A percentile compares a stretch with the other conserved stretches of the same genome.
Evolutionary conservation across 345 rosid species (phyloP).

Genomic region (Hevea brasiliensis): DNA sequence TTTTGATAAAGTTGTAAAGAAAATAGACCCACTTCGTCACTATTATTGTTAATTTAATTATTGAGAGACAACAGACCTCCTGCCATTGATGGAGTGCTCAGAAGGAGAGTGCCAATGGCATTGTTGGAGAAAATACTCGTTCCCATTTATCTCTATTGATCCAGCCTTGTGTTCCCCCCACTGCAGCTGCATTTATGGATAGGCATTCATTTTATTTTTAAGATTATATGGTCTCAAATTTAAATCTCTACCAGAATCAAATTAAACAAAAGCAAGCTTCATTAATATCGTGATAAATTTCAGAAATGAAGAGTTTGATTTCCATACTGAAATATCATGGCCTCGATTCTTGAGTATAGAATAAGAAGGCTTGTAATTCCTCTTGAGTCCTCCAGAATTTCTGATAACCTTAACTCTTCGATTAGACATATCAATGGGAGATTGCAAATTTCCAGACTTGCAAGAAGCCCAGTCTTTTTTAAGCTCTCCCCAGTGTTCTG

Average conservation of each 20-base stretch:
- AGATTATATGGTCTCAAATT: too few relatives aligned
- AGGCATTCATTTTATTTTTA: too few relatives aligned
- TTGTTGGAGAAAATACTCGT: slow-evolving; percentile 53
- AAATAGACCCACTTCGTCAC: neutral
- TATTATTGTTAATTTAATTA: neutral
- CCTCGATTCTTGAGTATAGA: slow-evolving; percentile 55
- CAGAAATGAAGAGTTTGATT: too few relatives aligned
- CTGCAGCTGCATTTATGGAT: slow-evolving; percentile 53
- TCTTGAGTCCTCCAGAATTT: slow-evolving; percentile 22
- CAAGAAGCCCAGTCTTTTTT: slow-evolving; percentile 26
- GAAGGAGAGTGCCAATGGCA: slow-evolving; percentile 87
- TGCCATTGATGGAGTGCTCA: slow-evolving; percentile 69
- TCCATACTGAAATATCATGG: slow-evolving; percentile 52
- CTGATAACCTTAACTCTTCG: slow-evolving; percentile 17
- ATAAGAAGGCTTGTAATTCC: slow-evolving; percentile 31
- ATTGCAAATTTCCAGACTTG: slow-evolving; percentile 17
- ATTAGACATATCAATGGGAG: slow-evolving; percentile 28
- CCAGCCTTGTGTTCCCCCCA: slow-evolving; percentile 49
- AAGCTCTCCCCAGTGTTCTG: slow-evolving; percentile 43
- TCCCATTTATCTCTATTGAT: slow-evolving; percentile 47
- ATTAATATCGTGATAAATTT: too few relatives aligned
- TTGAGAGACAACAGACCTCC: slow-evolving; percentile 28
- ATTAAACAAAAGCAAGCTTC: too few relatives aligned
- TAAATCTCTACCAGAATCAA: too few relatives aligned
- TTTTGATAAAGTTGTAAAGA: neutral